phyloP scores from a whole-genome alignment of 441 rosid genomes.

The Pelargonium citronellum region DNA sequence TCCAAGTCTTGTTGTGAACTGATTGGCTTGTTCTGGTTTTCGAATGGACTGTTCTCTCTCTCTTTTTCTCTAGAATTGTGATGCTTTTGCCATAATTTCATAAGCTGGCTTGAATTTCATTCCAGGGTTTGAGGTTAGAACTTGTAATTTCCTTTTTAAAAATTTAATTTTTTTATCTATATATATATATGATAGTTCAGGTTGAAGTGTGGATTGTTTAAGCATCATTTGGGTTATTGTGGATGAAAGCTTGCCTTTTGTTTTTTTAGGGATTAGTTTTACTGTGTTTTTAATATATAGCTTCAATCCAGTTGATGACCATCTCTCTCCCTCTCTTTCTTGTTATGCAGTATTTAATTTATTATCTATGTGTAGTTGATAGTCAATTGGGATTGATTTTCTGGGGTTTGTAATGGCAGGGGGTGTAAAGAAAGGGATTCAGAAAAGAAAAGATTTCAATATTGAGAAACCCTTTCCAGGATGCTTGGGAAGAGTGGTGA shows the following conservation, averaged over 20 bases:
- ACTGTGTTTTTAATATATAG: too few relatives aligned
- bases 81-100: slow-evolving; percentile 9
- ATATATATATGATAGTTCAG: too few relatives aligned
- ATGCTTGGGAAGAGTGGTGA: slow-evolving; percentile 83
- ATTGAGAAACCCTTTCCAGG: slow-evolving; percentile 60
- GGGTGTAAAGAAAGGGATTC: slow-evolving; percentile 48
- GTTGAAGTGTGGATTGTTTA: too few relatives aligned
- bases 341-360: not conserved
- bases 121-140: slow-evolving; percentile 10
- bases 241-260: too few relatives aligned
- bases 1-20: slow-evolving; percentile 16
- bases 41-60: slow-evolving; percentile 2
- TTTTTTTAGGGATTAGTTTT: too few relatives aligned
- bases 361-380: too few relatives aligned
- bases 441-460: slow-evolving; percentile 38
- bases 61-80: slow-evolving; percentile 1
- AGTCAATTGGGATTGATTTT: not conserved
- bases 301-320: slow-evolving; percentile 1
- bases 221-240: too few relatives aligned
- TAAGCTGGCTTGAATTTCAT: slow-evolving; percentile 4
- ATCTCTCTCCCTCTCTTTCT: slow-evolving; percentile 11
- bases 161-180: slow-evolving; percentile 11
- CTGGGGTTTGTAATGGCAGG: slow-evolving; percentile 34
- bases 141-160: slow-evolving; percentile 5
- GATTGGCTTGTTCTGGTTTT: slow-evolving; percentile 18